Percentiles rank a stretch among this genome's conserved stretches.
These are phyloP conservation scores for Fraxinus pennsylvanica DNA, from an alignment of 257 asterid species.

Conservation along the genomic window DNA sequence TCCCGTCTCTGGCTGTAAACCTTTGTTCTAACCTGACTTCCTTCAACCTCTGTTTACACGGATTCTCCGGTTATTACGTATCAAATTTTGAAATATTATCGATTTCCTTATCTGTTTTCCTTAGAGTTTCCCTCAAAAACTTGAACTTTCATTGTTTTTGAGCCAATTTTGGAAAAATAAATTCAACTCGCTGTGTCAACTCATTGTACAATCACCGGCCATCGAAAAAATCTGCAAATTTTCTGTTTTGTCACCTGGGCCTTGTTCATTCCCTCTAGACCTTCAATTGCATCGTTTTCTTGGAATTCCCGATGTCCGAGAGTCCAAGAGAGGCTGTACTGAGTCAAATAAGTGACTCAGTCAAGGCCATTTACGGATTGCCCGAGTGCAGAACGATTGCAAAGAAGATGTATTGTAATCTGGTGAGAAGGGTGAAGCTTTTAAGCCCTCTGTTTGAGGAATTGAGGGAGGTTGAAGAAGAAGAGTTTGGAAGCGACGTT, in stretches of 20 bases:
- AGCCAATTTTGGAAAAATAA: not conserved
- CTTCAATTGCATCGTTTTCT: constrained; percentile 30
- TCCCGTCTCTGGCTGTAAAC: not conserved
- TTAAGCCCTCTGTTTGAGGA: constrained; percentile 90
- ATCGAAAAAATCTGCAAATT: constrained; percentile 8
- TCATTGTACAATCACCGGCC: not conserved
- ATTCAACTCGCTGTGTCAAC: constrained; percentile 22
- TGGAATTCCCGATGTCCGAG: constrained; percentile 45
- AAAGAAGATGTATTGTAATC: constrained; percentile 68
- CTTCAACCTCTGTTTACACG: not conserved
- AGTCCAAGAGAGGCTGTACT: constrained; percentile 43
- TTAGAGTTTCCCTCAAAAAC: not conserved
- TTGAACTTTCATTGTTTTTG: not conserved
- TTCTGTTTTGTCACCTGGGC: constrained; percentile 20
- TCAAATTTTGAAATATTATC: constrained; percentile 14
- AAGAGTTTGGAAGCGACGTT: constrained; percentile 56
- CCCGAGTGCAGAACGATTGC: constrained; percentile 77
- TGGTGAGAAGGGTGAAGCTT: constrained; percentile 84
- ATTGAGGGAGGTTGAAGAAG: constrained; percentile 56
- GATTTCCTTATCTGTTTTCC: constrained; percentile 3
- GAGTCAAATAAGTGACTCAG: constrained; percentile 61
- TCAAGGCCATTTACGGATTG: constrained; percentile 52
- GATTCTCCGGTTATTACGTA: not conserved
- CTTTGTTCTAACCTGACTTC: not conserved
- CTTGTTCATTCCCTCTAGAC: constrained; percentile 9